Conservation (phyloP, 768 basidiomycete genomes). For the Suillus tomentosus region DNA sequence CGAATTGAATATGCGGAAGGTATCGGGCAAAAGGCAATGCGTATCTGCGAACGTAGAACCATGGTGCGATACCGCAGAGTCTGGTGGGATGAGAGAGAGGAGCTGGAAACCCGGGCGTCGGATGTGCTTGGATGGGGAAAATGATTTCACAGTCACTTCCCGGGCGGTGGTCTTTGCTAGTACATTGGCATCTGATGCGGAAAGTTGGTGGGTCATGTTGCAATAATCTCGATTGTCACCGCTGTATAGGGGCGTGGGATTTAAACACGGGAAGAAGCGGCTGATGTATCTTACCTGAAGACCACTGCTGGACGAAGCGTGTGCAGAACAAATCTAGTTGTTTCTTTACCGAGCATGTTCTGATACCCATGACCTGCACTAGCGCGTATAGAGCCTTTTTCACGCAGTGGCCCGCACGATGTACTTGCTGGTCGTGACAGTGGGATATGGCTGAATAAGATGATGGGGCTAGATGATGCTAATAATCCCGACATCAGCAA, state of each 20-base stretch:
- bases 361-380: constrained; percentile 84
- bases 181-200: constrained; percentile 23
- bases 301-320: constrained; percentile 64
- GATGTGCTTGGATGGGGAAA: constrained; percentile 76
- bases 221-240: constrained; percentile 95
- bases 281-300: constrained; percentile 56
- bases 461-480: constrained; percentile 43
- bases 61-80: constrained; percentile 24
- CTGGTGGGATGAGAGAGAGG: constrained; percentile 58
- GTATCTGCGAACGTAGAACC: constrained; percentile 56
- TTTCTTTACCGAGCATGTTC: constrained; percentile 79
- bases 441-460: constrained; percentile 87
- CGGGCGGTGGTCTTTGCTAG: constrained; percentile 42
- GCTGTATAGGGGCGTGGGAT: constrained; percentile 39
- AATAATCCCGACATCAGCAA: constrained; percentile 15
- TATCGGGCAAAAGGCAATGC: constrained; percentile 82
- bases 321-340: constrained; percentile 71
- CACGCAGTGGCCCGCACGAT: constrained; percentile 75
- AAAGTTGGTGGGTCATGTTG: constrained; percentile 60
- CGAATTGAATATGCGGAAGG: constrained; percentile 55
- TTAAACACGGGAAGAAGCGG: constrained; percentile 9
- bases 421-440: constrained; percentile 74
- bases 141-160: constrained; percentile 88
- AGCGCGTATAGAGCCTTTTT: constrained; percentile 68
- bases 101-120: constrained; percentile 83